These are phyloP conservation scores for Taiwanofungus camphoratus DNA, from an alignment of 1,284 basidiomycete species.

Conservation along the genomic window DNA sequence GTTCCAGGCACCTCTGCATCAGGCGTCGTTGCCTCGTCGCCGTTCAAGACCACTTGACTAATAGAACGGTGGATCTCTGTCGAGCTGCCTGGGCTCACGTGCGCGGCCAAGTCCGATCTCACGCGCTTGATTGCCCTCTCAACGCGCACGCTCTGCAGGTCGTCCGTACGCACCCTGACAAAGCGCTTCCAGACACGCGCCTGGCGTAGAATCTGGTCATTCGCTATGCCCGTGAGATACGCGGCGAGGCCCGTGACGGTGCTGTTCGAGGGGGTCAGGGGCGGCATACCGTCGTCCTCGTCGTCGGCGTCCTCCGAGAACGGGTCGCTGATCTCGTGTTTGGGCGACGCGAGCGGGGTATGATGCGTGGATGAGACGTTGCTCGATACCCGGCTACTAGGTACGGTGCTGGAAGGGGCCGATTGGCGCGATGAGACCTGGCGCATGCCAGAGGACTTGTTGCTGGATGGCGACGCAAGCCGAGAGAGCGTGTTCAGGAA, in stretches of 20 bases:
- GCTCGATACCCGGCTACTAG: constrained; percentile 28
- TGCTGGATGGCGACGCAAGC: constrained; percentile 60
- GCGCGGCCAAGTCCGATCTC: constrained; percentile 76
- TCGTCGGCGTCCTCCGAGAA: constrained; percentile 40
- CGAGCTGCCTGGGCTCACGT: constrained; percentile 34
- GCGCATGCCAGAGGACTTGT: constrained; percentile 32
- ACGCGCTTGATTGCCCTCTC: constrained; percentile 86
- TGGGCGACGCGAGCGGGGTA: constrained; percentile 47
- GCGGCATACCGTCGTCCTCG: constrained; percentile 22
- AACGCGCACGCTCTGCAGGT: constrained; percentile 78
- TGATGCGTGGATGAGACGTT: constrained; percentile 32
- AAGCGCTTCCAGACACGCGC: constrained; percentile 81
- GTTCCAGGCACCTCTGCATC: neutral
- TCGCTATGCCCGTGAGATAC: constrained; percentile 75
- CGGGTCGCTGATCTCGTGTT: constrained; percentile 53
- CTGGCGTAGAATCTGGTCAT: constrained; percentile 55
- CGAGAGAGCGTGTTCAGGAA: constrained; percentile 80
- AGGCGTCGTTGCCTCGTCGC: constrained; percentile 4
- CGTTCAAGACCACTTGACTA: constrained; percentile 26
- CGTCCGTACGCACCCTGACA: constrained; percentile 77
- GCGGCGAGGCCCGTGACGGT: constrained; percentile 68
- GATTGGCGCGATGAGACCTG: constrained; percentile 29
- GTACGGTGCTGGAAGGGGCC: constrained; percentile 20
- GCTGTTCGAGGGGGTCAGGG: constrained; percentile 31
- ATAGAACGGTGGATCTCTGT: constrained; percentile 25